Conservation (phyloP, 805 yeast species). For the Ogataea neopini region DNA sequence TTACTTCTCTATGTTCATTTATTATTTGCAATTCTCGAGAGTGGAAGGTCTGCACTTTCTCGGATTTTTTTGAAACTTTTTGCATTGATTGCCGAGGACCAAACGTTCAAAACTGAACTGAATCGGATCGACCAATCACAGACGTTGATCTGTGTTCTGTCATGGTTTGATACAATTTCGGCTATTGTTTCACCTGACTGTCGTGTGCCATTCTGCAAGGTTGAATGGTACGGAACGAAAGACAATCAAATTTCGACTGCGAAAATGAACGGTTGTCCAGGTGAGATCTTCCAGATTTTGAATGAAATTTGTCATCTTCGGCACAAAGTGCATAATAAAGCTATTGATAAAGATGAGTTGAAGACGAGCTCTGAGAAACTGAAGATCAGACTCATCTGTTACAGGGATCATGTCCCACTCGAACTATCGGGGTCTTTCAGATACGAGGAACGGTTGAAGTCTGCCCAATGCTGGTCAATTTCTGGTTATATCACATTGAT, state of each 20-base stretch:
- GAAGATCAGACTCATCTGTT: slow-evolving; percentile 40
- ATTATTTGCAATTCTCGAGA: slow-evolving; percentile 52
- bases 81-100: slow-evolving; percentile 50
- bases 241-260: slow-evolving; percentile 47
- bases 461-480: slow-evolving; percentile 60
- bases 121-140: slow-evolving; percentile 51
- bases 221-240: slow-evolving; percentile 53
- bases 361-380: slow-evolving; percentile 30
- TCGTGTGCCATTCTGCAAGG: slow-evolving; percentile 52
- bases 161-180: slow-evolving; percentile 61
- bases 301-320: slow-evolving; percentile 44
- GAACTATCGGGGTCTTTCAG: slow-evolving; percentile 29
- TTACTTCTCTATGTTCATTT: slow-evolving; percentile 55
- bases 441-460: slow-evolving; percentile 44
- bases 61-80: slow-evolving; percentile 50
- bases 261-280: slow-evolving; percentile 61
- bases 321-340: slow-evolving; percentile 9
- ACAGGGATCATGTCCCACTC: slow-evolving; percentile 48
- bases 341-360: slow-evolving; percentile 4
- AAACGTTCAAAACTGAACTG: slow-evolving; percentile 43
- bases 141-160: slow-evolving; percentile 48
- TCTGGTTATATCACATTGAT: slow-evolving; percentile 36
- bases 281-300: slow-evolving; percentile 52
- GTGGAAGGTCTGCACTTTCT: slow-evolving; percentile 53
- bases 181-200: slow-evolving; percentile 60